Conservation (phyloP, 139 green algal genomes). For the Parachlorella kessleri region DNA sequence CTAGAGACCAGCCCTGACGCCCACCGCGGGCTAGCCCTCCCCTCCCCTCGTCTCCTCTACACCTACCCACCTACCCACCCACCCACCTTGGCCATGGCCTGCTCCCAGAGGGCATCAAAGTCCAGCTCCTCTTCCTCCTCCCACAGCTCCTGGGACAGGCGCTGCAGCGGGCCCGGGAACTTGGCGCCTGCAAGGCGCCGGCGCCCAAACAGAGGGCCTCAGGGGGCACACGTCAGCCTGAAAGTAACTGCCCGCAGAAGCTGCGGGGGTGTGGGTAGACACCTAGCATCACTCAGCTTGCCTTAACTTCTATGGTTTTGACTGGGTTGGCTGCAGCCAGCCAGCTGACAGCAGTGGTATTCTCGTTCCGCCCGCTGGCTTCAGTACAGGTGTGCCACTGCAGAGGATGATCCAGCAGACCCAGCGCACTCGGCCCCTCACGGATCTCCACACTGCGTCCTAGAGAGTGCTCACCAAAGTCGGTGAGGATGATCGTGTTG, state of each 20-base stretch:
- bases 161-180: not conserved
- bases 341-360: not conserved
- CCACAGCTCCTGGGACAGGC: slow-evolving; percentile 18
- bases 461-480: slow-evolving; percentile 7
- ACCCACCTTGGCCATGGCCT: slow-evolving; percentile 4
- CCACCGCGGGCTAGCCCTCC: too few species aligned
- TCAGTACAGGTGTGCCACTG: too few species aligned
- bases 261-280: not conserved
- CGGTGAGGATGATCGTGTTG: not conserved
- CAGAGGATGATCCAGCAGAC: too few species aligned
- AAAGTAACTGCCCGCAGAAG: not conserved
- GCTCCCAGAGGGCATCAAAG: not conserved
- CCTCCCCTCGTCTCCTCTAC: too few species aligned
- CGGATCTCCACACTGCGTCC: too few species aligned
- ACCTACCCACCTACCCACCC: too few species aligned
- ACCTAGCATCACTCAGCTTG: not conserved
- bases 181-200: slow-evolving; percentile 1
- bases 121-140: slow-evolving; percentile 7
- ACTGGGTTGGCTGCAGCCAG: not conserved
- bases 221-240: not conserved
- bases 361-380: too few species aligned
- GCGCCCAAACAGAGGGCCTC: not conserved
- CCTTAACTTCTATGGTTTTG: not conserved
- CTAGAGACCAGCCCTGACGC: too few species aligned
- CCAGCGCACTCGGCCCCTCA: too few species aligned